A percentile compares a stretch with the other conserved stretches of the same genome.
These are phyloP conservation scores for Fragosphaeria purpurea DNA, from an alignment of 2,329 filamentous ascomycete genomes.

Conservation along the genomic window DNA sequence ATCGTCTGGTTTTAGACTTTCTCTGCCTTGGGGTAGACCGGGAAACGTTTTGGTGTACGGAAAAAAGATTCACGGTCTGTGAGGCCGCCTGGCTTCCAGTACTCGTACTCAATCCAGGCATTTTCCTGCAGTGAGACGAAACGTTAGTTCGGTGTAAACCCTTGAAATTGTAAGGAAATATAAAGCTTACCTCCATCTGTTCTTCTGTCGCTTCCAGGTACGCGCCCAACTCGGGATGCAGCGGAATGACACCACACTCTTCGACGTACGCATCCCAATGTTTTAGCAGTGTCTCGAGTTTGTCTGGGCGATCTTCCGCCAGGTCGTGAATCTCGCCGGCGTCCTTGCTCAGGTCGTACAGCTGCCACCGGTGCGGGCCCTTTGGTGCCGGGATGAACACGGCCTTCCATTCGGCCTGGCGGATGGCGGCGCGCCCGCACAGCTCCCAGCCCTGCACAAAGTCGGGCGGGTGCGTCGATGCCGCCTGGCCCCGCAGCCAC, in stretches of 20 bases:
- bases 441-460: constrained; percentile 24
- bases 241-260: constrained; percentile 1
- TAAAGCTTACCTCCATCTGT: constrained; percentile 3
- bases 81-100: constrained; percentile 5
- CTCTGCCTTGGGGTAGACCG: background rate
- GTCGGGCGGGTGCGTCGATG: constrained; percentile 1
- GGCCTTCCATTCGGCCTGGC: constrained; percentile 25
- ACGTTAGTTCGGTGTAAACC: too few relatives aligned
- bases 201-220: constrained; percentile 6
- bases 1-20: background rate
- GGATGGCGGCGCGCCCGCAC: constrained; percentile 22
- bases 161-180: too few relatives aligned
- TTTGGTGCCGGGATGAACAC: constrained; percentile 19
- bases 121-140: background rate
- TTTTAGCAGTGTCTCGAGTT: constrained; percentile 19
- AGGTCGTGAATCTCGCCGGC: constrained; percentile 24
- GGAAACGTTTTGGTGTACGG: constrained; percentile 2
- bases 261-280: constrained; percentile 25
- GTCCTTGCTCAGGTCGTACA: constrained; percentile 23
- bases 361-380: constrained; percentile 21
- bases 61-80: constrained; percentile 1
- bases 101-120: constrained; percentile 7
- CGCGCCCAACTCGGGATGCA: constrained; percentile 3
- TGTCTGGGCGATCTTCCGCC: constrained; percentile 15
- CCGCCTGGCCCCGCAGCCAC: background rate